Evolutionary conservation across 176 grass and related monocot species (phyloP), one percentile per base, ranked within the genome.

Genomic region (Oryza brachyantha): DNA sequence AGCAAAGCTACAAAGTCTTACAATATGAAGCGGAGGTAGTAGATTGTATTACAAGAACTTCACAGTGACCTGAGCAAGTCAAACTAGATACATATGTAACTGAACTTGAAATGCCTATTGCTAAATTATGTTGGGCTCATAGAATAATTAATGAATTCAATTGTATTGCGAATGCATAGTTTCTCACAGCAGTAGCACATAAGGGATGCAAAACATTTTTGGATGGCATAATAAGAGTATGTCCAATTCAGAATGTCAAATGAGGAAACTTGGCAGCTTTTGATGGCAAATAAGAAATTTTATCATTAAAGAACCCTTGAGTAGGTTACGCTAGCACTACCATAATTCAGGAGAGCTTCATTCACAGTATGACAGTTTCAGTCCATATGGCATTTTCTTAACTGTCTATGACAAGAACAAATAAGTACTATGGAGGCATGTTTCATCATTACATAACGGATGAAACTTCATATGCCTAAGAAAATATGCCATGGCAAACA

Each of bases 271-370:
- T 21, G 6, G 46, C 17, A 52, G 13, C 46, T 52, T 52, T 5
- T 21, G 46, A 52, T 8, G 45, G 17, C 14, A 48, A 48, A 1
- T 48, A 17, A 42, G 40, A 42, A 42, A 17, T 48, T 48, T 48
- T 48, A 48, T 48, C 45, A 48, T 48, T 4, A 48, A 48, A 42
- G 40, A 42, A 48, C 45, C 45, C 45, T 46, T 46, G 43, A 46
- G 13, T 46, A 46, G n/a, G 55, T 24, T 24, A 37, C 6, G 60
- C 50, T 66, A 34, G 28, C 8, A 4, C 29, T 7, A 45, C 40
- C 24, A 66, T 58, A 58, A 66, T 73, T 61, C 70, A 46, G 45
- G 66, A 73, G 64, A 73, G 58, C 12, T 72, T 65, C 38, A 36
- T 19, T 22, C 38, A 72, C 5, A 32, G 11, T 45, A 13, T 40